Evolutionary conservation across 2,329 filamentous ascomycete genomes (phyloP), one percentile per base, ranked within the genome.

Genomic region (Cordyceps pruinosa): DNA sequence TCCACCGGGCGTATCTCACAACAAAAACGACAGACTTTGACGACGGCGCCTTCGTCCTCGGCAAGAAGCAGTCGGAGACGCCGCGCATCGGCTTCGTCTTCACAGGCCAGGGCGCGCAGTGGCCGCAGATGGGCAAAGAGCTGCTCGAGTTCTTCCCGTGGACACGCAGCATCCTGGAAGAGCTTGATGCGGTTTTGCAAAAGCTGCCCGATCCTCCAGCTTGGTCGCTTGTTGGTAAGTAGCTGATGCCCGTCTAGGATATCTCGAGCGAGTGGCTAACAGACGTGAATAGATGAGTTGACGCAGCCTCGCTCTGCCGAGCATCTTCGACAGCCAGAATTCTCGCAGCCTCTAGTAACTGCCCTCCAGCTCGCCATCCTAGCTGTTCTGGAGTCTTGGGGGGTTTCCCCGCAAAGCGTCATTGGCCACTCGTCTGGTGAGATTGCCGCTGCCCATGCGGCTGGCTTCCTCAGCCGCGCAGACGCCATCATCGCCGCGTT

Each of bases 341-440:
- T 77, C 75, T 61, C 49, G 15, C 56, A 75, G 59, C 68, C 73
- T 5, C 56, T 72, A 1, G 76, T 70, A 54, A 77, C 75, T 0
- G 73, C 73, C 0, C 42, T 79, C 0, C 76, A 78, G 58, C 64
- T 78, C 3, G 72, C 64, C 1, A 58, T 78, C 1, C 66, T 76
- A 0, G 67, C 74, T 17, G 63, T 77, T 1, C 63, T 73, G n/a
- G 58, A 62, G 28, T 61, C 59, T 2, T 72, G 67, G 48, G 62
- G 63, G 2, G 58, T 75, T 3, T 54, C 45, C 1, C 69, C 70
- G 0, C 37, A 61, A 15, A 59, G 60, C 7, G 69, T 73, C 2
- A 63, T 72, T 1, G 72, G 73, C 1, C 73, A 75, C 58, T 73
- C 70, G 1, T 69, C 65, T 19, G 73, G 73, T 2, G 73, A 75